These are phyloP conservation scores for Ophiostoma sp. DNA, from an alignment of 2,329 filamentous ascomycete species.

Conservation along the genomic window DNA sequence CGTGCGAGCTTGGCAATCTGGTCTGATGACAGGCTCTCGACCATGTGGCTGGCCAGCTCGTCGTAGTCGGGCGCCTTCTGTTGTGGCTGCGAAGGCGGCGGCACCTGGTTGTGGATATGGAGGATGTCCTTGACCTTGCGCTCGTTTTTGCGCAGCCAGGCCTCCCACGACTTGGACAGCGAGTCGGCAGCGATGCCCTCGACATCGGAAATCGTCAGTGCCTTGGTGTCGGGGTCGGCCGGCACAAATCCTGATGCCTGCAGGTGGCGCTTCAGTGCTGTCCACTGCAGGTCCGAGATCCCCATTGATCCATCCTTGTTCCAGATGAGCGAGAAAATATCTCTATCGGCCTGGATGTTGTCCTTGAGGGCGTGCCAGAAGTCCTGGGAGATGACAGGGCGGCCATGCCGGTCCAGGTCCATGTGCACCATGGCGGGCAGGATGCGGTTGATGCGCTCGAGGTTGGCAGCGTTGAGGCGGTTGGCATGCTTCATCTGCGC, in stretches of 20 bases:
- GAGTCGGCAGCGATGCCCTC: conserved; percentile 32
- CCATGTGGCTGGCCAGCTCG: conserved; percentile 8
- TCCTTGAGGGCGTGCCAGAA: conserved; percentile 62
- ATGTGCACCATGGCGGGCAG: conserved; percentile 56
- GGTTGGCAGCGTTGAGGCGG: conserved; percentile 36
- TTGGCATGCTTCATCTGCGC: conserved; percentile 31
- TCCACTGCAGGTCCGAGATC: conserved; percentile 45
- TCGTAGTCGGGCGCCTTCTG: conserved; percentile 14
- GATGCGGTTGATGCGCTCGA: conserved; percentile 42
- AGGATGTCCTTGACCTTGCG: conserved; percentile 35
- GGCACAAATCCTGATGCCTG: conserved; percentile 31
- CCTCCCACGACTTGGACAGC: conserved; percentile 43
- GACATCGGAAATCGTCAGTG: conserved; percentile 31
- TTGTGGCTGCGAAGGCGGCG: neutral
- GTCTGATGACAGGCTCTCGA: conserved; percentile 33
- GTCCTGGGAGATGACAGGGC: conserved; percentile 49
- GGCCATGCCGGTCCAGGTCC: conserved; percentile 46
- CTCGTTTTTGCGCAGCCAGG: conserved; percentile 49
- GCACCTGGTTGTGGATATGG: neutral
- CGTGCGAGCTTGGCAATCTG: conserved; percentile 37
- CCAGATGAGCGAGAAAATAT: conserved; percentile 44
- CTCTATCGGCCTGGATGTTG: conserved; percentile 45
- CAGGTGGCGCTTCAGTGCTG: conserved; percentile 41
- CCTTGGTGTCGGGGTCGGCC: conserved; percentile 30
- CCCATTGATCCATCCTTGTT: conserved; percentile 36